phyloP scores from a whole-genome alignment of 2,329 filamentous ascomycete species.

The Penicillium sp. region DNA sequence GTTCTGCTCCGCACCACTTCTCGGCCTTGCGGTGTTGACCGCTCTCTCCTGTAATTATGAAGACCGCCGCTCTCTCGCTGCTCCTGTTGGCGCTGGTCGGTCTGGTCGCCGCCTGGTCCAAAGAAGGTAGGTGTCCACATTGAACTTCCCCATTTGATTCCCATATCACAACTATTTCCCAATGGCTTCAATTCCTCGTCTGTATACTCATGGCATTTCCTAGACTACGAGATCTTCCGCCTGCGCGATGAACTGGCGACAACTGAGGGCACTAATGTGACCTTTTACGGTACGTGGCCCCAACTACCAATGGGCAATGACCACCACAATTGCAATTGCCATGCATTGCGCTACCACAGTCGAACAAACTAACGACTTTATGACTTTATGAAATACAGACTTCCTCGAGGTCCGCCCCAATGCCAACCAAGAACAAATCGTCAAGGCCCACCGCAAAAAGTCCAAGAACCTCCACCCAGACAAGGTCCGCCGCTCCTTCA shows the following conservation, averaged over 20 bases:
- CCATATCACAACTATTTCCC: background rate
- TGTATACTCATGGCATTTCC: background rate
- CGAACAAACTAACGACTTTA: background rate
- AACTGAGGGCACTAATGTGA: constrained; percentile 76
- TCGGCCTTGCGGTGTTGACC: constrained; percentile 33
- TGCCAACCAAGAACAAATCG: constrained; percentile 85
- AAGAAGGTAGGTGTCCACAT: constrained; percentile 70
- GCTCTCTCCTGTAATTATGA: constrained; percentile 64
- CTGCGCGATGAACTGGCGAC: constrained; percentile 83
- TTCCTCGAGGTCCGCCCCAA: constrained; percentile 78
- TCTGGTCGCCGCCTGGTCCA: constrained; percentile 78
- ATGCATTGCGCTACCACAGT: background rate
- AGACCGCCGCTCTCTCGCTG: constrained; percentile 66
- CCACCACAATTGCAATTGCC: background rate
- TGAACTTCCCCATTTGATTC: constrained; percentile 14
- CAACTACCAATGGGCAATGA: background rate
- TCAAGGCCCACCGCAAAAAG: constrained; percentile 91
- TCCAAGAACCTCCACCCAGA: constrained; percentile 86
- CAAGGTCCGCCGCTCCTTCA: constrained; percentile 87
- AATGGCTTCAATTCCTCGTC: background rate
- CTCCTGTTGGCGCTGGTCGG: constrained; percentile 73
- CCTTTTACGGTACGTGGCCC: constrained; percentile 74
- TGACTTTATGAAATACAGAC: constrained; percentile 55
- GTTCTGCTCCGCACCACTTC: constrained; percentile 19
- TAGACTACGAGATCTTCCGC: constrained; percentile 97